Base-by-base conservation (phyloP, 495 filamentous ascomycete genomes). In the Xylaria scruposa region DNA sequence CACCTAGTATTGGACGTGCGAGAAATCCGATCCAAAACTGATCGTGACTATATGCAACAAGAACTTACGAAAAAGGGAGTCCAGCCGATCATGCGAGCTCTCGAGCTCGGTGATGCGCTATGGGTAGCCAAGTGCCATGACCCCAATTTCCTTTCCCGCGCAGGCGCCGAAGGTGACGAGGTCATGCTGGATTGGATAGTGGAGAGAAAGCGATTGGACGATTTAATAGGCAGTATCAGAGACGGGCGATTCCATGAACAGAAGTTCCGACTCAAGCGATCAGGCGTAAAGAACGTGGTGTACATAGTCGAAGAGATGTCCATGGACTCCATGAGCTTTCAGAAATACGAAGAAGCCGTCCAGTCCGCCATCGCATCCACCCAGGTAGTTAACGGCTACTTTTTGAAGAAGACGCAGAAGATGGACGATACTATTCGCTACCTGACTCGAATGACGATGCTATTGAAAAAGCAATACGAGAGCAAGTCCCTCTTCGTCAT, bases 181-280 rank as follows among this genome's bases (percentile, higher is more conserved):
- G 81, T 94, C 4, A 89, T 94, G 51, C 84, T 97, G 7, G 93
- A 95, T 77, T 93, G 89, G 84, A 92, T 97, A 38, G 86, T 95
- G 0, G 93, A 97, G 80, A 88, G 93, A 61, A 97, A 97, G 76
- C 86, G 93, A 3, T 86, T 95, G 0, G 93, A 97, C 73, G 93
- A 97, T 79, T 84, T 97, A 4, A 84, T 96, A 9, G 83, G 87
- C 33, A 93, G 91, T 58, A 93, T 96, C 78, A 94, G 91, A 78
- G 93, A 96, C 65, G 92, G 93, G 0, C 89, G 93, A 0, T 96
- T 94, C 75, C 91, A 91, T 73, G 93, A 97, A 75, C 93, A 97
- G 73, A 96, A 97, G 74, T 95, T 94, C 73, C 90, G 93, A 1
- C 85, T 95, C 3, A 85, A 85, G 47, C 89, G 89, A 66, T 91